Evolutionary conservation across 2,329 filamentous ascomycete genomes (phyloP), one percentile per base, ranked within the genome.

Genomic region (Trichoderma sp.): DNA sequence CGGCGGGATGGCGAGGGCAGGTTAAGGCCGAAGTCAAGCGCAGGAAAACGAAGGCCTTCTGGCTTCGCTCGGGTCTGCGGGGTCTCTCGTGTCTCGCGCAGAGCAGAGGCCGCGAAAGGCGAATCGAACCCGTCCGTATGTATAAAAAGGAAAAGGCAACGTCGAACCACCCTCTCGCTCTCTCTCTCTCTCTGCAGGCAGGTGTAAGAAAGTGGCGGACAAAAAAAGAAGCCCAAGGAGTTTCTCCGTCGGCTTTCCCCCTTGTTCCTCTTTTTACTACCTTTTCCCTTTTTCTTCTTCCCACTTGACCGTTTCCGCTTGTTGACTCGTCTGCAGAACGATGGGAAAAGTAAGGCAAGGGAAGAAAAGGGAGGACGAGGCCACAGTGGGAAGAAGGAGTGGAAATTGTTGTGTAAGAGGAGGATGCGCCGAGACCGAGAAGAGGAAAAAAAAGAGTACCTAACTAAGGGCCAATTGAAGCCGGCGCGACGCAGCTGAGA

Each of bases 1-100:
- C 72, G 68, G 73, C 76, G 75, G 76, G 71, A 75, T 68, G 68
- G 68, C 59, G 69, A 75, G 73, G 73, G 67, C 68, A 69, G 50
- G 30, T 3, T 61, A 66, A 34, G 64, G 67, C 69, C 67, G 69
- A 68, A 68, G 67, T 66, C 50, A 66, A 66, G 64, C 64, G 64
- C 52, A 48, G 5, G 28, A 41, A 56, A 41, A 60, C 57, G 45
- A 48, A 50, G 30, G 30, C 45, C n/a, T 26, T 51, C 34, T 39
- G 34, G 34, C 21, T 28, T 30, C 50, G 14, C 41, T 44, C 41
- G 55, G 43, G 28, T 48, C 47, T 26, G 41, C 30, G 64, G 64
- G 64, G 61, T 63, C 44, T 39, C 17, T 30, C 30, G 19, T 63
- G 48, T 62, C 59, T 62, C 48, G 59, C 34, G 43, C 47, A 26